Base-by-base conservation (phyloP, 805 yeast genomes). In the Maudiozyma pseudohumilis region DNA sequence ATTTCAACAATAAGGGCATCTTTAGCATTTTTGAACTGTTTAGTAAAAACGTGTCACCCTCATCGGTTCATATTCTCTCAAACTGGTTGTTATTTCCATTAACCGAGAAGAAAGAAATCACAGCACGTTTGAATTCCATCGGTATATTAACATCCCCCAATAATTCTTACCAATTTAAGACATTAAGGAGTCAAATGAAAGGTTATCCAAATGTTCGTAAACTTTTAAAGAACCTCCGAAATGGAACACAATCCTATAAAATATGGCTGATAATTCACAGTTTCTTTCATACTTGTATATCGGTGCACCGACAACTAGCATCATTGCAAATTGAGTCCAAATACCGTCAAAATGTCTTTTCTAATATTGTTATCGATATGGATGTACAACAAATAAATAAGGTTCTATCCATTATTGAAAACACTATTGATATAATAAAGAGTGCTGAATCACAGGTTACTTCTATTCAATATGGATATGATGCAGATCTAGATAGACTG, bases 11-110 rank as follows among this genome's bases (percentile, higher is more conserved):
- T 30, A 39, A 33, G 25, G 54, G 53, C 2, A 41, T 33, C 27
- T 44, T 42, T 20, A 52, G 54, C 13, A 18, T 53, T 5, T 45
- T 48, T 12, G 50, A 48, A 29, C 32, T 44, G 29, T 35, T 43
- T 16, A 32, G 36, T 29, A 43, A 40, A 42, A 56, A 63, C 1
- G 46, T 47, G 20, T 51, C 69, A 0, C 49, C 48, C 8, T 38
- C 52, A 10, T 66, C 70, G 0, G 45, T 42, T 21, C 44, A 49
- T 18, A 43, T 56, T 2, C 34, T 69, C n/a, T 48, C 41, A 10
- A 42, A 54, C 1, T 64, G 66, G 65, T 44, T 69, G 9, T 24
- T 48, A 3, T 48, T 60, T 12, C 73, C 73, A 0, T 40, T 62
- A 3, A 43, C 53, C 1, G 49, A 56, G n/a, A 36, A 44, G 1